Evolutionary conservation across 352 stramenopile genomes (phyloP), one percentile per base, ranked within the genome.

Genomic region (Phytophthora multivora): DNA sequence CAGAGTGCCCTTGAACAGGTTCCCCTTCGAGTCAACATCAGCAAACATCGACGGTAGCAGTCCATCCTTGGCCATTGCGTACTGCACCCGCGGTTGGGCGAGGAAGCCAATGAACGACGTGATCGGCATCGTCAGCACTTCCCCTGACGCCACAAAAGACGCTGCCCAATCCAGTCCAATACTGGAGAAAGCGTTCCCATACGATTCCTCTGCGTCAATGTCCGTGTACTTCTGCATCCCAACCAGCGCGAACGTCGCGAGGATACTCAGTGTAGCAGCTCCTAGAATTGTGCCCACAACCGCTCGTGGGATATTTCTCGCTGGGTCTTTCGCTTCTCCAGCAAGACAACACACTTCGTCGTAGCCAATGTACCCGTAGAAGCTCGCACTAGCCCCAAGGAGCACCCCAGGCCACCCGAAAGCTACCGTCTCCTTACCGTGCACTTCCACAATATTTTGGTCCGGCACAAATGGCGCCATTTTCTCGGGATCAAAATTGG

Each of bases 281-380:
- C 91, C 83, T 10, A 89, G 40, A 45, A 98, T 86, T 2, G 92
- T 98, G 2, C 84, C 88, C 18, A 98, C 86, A 16, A 98, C 91
- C 0, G 90, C 89, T 10, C 83, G 73, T 0, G 95, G 94, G 39
- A 98, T 92, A 59, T 95, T 96, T 23, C 67, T 75, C 3, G 79
- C 81, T 13, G 91, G 89, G 70, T 97, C 77, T 63, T 91, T 95
- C 1, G 90, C 80, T 57, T 97, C 91, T 0, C 82, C 89, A 0
- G 93, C 91, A 12, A 98, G 64, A 51, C 95, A 98, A 69, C 93
- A 98, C 3, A 99, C 89, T 71, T 98, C 96, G 71, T 99, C 86
- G 67, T 97, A 99, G 12, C 97, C 97, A 53, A 99, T 88, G 69
- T 98, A 99, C 3, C 96, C 96, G 69, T 98, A 99, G 63, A 98